Evolutionary conservation across 331 rosid species (phyloP).

Genomic region (Phaseolus coccineus): DNA sequence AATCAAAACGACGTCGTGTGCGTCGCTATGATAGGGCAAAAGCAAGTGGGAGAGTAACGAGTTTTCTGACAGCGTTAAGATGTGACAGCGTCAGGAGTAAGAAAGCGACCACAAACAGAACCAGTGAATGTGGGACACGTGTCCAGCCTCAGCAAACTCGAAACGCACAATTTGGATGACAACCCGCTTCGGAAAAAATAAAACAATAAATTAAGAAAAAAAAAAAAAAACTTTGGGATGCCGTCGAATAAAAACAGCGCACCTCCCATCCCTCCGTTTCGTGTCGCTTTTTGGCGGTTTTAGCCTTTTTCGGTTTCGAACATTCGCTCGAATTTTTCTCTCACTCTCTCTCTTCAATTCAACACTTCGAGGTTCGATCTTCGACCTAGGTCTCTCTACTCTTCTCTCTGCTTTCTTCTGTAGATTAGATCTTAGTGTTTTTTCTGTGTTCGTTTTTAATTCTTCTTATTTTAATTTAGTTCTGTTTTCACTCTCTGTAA

Average conservation of each 20-base stretch:
- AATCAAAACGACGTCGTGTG: constrained; percentile 23
- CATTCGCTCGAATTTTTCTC: constrained; percentile 54
- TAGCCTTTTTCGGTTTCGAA: constrained; percentile 63
- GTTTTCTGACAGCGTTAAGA: constrained; percentile 35
- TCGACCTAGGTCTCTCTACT: constrained; percentile 6
- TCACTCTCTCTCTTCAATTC: constrained; percentile 38
- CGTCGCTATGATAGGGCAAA: background rate
- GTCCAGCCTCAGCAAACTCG: constrained; percentile 52
- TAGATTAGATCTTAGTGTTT: constrained; percentile 39
- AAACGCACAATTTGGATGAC: constrained; percentile 51
- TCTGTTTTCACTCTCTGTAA: background rate
- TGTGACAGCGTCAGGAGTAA: constrained; percentile 29
- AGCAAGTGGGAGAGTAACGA: constrained; percentile 14
- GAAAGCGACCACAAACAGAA: constrained; percentile 24
- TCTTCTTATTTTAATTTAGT: background rate
- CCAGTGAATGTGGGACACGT: constrained; percentile 56
- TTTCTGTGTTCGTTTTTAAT: background rate
- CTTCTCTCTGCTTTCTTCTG: constrained; percentile 26
- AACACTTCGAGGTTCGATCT: constrained; percentile 49
- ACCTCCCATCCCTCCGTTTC: constrained; percentile 41
- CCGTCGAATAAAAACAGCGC: constrained; percentile 53
- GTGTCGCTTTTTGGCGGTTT: constrained; percentile 81
- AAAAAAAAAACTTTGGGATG: constrained; percentile 44
- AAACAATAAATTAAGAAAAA: background rate
- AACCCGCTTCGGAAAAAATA: constrained; percentile 1